Percentiles rank a stretch among this genome's conserved stretches.
Conservation (phyloP, 345 rosid species). For the Schrenkiella parvula region DNA sequence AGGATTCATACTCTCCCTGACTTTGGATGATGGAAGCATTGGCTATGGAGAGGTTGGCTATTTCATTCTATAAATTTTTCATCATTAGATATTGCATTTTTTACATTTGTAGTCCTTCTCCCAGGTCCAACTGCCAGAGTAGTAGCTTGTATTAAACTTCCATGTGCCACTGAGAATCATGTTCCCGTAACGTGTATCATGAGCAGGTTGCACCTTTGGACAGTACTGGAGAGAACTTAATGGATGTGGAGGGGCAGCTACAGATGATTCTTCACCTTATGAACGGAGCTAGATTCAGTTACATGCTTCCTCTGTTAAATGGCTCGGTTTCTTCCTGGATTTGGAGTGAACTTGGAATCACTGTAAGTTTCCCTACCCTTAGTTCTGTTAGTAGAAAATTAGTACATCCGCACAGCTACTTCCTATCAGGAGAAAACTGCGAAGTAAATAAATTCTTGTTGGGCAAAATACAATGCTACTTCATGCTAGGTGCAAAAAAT, state of each 20-base stretch:
- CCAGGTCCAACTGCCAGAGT: background rate
- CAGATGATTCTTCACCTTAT: constrained; percentile 54
- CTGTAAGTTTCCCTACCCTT: constrained; percentile 42
- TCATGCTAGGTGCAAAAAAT: constrained; percentile 7
- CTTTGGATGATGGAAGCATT: constrained; percentile 75
- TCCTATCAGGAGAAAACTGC: constrained; percentile 6
- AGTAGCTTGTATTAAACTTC: background rate
- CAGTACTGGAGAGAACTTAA: constrained; percentile 55
- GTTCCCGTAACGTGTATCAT: constrained; percentile 13
- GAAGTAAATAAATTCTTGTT: background rate
- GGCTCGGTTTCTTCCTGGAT: constrained; percentile 83
- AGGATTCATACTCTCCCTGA: constrained; percentile 74
- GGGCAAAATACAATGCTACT: constrained; percentile 3
- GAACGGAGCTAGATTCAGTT: constrained; percentile 52
- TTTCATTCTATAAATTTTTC: background rate
- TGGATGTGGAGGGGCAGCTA: constrained; percentile 87
- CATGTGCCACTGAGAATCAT: constrained; percentile 19
- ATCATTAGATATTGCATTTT: background rate
- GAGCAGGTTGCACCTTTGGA: constrained; percentile 90
- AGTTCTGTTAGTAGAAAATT: constrained; percentile 12
- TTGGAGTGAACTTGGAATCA: constrained; percentile 69
- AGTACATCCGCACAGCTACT: background rate
- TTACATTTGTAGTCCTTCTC: background rate
- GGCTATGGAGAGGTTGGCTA: constrained; percentile 88
- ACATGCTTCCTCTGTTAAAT: constrained; percentile 54